These are phyloP conservation scores for Phlebiopsis gigantea DNA, from an alignment of 768 basidiomycete genomes.

Conservation along the genomic window DNA sequence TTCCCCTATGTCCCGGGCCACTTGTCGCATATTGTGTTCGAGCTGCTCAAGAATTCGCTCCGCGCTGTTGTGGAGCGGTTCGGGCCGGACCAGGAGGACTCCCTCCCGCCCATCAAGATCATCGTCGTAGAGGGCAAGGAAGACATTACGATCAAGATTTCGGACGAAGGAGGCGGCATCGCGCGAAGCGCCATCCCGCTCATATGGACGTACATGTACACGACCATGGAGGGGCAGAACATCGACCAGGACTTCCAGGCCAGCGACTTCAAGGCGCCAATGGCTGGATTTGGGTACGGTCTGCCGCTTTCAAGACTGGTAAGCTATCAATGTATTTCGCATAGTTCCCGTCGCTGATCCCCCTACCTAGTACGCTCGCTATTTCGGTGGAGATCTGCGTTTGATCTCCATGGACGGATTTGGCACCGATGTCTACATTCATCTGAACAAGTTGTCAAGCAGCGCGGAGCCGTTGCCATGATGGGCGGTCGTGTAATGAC, in stretches of 20 bases:
- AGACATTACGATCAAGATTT: constrained; percentile 98
- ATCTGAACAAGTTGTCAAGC: constrained; percentile 80
- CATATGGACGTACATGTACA: constrained; percentile 99
- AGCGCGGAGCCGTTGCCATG: constrained; percentile 74
- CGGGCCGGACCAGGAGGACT: constrained; percentile 73
- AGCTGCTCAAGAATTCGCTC: constrained; percentile 95
- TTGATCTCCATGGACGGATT: constrained; percentile 99
- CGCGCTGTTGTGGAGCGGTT: constrained; percentile 93
- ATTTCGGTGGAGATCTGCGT: constrained; percentile 90
- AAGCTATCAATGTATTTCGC: constrained; percentile 21
- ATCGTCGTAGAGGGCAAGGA: constrained; percentile 96
- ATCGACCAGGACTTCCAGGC: constrained; percentile 77
- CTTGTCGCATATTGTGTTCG: constrained; percentile 94
- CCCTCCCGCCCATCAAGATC: constrained; percentile 89
- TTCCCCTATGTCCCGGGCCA: constrained; percentile 98
- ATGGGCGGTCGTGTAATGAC: neutral
- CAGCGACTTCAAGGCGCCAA: constrained; percentile 92
- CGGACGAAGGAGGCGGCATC: constrained; percentile 95
- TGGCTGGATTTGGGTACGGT: constrained; percentile 97
- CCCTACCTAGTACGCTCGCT: constrained; percentile 72
- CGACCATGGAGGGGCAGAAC: constrained; percentile 69
- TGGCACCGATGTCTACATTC: constrained; percentile 92
- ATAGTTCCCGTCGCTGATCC: constrained; percentile 5
- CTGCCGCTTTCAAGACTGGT: constrained; percentile 88
- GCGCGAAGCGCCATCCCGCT: constrained; percentile 83